Evolutionary conservation across 495 filamentous ascomycete species (phyloP).

Genomic region (Aspergillus carlsbadensis): DNA sequence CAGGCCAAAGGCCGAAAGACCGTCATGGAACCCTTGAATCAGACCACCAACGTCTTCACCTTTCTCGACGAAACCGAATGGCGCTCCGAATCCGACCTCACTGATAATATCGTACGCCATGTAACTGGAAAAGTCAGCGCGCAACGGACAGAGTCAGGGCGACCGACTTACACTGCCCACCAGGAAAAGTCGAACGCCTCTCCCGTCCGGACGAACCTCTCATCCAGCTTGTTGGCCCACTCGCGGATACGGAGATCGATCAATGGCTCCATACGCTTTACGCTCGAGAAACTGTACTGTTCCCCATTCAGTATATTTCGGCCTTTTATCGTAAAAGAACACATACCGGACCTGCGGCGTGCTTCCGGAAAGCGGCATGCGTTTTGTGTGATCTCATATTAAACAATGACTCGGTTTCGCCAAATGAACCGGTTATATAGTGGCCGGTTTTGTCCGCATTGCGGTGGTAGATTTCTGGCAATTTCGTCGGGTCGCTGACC

Average conservation of each 20-base stretch:
- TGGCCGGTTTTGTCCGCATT: slow-evolving; percentile 55
- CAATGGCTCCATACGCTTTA: slow-evolving; percentile 53
- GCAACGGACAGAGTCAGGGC: not conserved
- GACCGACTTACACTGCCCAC: slow-evolving; percentile 44
- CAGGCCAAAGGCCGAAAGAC: slow-evolving; percentile 48
- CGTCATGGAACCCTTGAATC: slow-evolving; percentile 51
- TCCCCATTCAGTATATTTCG: slow-evolving; percentile 17
- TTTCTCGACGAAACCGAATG: slow-evolving; percentile 60
- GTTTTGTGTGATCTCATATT: slow-evolving; percentile 49
- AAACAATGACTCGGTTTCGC: slow-evolving; percentile 47
- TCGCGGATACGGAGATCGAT: slow-evolving; percentile 44
- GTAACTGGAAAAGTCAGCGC: slow-evolving; percentile 21
- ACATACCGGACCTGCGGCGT: slow-evolving; percentile 41
- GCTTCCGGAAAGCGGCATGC: slow-evolving; percentile 47
- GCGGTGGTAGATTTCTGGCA: slow-evolving; percentile 54
- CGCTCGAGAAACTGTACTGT: slow-evolving; percentile 51
- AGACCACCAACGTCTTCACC: slow-evolving; percentile 58
- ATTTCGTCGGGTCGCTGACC: slow-evolving; percentile 43
- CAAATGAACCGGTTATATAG: slow-evolving; percentile 51
- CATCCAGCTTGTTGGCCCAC: slow-evolving; percentile 44
- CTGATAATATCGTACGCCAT: slow-evolving; percentile 66
- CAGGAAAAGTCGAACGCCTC: slow-evolving; percentile 50
- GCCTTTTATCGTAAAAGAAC: too few species aligned
- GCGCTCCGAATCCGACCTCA: slow-evolving; percentile 60
- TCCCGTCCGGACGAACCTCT: slow-evolving; percentile 40